Evolutionary conservation across 148 eudicot species (phyloP).

Genomic region (Rhododendron ovatum): DNA sequence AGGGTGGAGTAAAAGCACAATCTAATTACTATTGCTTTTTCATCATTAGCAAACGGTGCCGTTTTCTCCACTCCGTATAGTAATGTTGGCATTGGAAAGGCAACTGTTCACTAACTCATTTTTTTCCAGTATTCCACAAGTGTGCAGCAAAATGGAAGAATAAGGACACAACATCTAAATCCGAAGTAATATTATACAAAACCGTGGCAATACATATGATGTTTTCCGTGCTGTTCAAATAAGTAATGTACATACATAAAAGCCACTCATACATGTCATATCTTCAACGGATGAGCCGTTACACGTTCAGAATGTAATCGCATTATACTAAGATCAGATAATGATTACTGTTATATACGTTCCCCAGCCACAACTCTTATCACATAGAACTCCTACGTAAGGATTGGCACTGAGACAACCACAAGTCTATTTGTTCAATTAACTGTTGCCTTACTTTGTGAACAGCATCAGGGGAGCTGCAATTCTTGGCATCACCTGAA

Average conservation of each 20-base stretch:
- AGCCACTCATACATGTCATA: background rate
- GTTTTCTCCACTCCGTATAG: background rate
- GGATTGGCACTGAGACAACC: conserved; percentile 85
- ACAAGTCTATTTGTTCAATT: conserved; percentile 69
- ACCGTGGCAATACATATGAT: background rate
- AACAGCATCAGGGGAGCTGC: conserved; percentile 92
- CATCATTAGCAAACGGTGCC: background rate
- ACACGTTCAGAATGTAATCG: background rate
- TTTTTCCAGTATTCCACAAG: background rate
- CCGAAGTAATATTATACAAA: background rate
- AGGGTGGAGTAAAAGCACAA: background rate
- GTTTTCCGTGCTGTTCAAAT: background rate
- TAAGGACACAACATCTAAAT: background rate
- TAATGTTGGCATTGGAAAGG: background rate
- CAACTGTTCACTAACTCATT: background rate
- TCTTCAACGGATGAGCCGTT: conserved; percentile 5
- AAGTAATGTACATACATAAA: background rate
- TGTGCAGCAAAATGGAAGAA: background rate
- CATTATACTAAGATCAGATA: background rate
- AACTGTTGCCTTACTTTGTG: conserved; percentile 79
- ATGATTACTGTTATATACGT: background rate
- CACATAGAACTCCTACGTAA: conserved; percentile 42
- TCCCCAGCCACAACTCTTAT: background rate
- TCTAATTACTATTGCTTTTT: background rate
- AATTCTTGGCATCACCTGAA: conserved; percentile 63